A percentile compares a stretch with the other conserved stretches of the same genome.
Evolutionary conservation across 306 rosid genomes (phyloP).

Genomic region (Sicyos baderoa): DNA sequence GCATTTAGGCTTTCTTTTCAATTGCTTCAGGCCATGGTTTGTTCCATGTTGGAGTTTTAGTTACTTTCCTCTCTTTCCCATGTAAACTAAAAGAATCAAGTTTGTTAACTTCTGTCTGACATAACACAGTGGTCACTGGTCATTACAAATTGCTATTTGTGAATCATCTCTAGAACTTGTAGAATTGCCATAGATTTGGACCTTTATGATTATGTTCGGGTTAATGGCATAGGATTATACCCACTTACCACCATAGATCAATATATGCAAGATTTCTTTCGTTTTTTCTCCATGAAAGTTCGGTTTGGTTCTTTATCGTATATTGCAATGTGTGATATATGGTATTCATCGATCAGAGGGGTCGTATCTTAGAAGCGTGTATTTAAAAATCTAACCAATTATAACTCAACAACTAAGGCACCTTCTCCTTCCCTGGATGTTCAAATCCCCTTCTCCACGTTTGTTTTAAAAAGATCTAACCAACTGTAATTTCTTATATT

Average conservation of each 20-base stretch:
- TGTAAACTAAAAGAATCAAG: neutral
- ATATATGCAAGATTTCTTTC: neutral
- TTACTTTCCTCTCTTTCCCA: neutral
- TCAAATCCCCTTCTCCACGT: neutral
- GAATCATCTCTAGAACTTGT: slow-evolving; percentile 4
- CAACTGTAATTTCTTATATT: neutral
- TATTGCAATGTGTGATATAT: neutral
- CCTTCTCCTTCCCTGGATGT: neutral
- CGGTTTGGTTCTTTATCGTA: too few relatives aligned
- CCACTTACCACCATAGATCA: neutral
- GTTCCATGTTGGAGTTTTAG: neutral
- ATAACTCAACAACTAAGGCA: neutral
- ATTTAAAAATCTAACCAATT: neutral
- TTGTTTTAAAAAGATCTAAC: neutral
- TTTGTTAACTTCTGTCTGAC: neutral
- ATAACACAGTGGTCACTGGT: neutral
- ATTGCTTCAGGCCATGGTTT: slow-evolving; percentile 3
- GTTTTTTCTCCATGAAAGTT: too few relatives aligned
- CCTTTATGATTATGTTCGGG: neutral
- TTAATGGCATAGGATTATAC: neutral
- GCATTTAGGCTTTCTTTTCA: neutral
- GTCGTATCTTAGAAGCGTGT: too few relatives aligned
- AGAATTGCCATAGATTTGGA: slow-evolving; percentile 2
- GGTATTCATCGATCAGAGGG: too few relatives aligned
- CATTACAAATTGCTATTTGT: neutral